Evolutionary conservation across 2,329 filamentous ascomycete species (phyloP), one percentile per base, ranked within the genome.

Genomic region (Penicillium hesseltinei): DNA sequence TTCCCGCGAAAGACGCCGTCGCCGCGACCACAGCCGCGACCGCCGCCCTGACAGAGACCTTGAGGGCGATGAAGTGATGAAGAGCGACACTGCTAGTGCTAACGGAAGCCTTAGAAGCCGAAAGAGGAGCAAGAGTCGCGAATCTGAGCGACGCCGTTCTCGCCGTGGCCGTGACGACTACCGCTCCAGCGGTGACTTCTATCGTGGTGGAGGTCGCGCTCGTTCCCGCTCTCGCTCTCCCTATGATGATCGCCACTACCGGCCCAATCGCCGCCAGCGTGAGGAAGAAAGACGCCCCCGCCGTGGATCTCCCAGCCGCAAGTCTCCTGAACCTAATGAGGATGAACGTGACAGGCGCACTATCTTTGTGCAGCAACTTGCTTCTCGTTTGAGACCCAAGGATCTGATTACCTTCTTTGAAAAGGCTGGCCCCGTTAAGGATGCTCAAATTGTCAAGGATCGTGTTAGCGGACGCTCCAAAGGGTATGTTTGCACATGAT

Each of bases 391-490:
- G 64, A 88, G 93, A 67, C 96, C 91, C 55, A 92, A 91, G 71
- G 92, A 97, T 75, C 82, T 99, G 62, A 93, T 95, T 75, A 85
- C 88, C 61, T 99, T 99, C 75, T 99, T 99, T 71, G 91, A 96
- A 75, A 92, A 93, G 77, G 89, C 94, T 68, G 94, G 94, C 62
- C 88, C 90, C 39, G 94, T 99, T 54, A 95, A 94, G 69, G 94
- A 97, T 75, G 94, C 94, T 50, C 94, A 97, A 80, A 99, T 99
- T 70, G 94, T 99, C 52, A 97, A 97, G 78, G 94, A 99, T 70
- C 86, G 94, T 62, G 92, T 99, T 62, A 97, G 92, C 78, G 91
- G 92, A 68, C 90, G 94, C 78, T 97, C 92, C 62, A 99, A 99
- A 82, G 94, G 94, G 93, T 96, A 82, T 72, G 89, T 75, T 38